Percentiles rank a stretch among this genome's conserved stretches.
phyloP scores from a whole-genome alignment of 2,329 filamentous ascomycete genomes.

The Ophiostoma himal-ulmi region DNA sequence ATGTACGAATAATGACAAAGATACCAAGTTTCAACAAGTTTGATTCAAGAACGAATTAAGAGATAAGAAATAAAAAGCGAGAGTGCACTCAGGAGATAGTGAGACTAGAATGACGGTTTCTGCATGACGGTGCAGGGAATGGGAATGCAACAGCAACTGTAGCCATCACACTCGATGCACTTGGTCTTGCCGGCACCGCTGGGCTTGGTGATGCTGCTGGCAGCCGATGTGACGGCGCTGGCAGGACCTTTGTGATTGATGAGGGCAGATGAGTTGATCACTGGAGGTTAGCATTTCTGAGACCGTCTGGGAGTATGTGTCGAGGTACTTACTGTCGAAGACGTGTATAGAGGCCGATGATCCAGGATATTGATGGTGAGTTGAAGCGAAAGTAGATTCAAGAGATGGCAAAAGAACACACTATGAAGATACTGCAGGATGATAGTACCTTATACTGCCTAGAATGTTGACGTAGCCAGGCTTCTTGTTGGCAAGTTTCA shows the following conservation, averaged over 20 bases:
- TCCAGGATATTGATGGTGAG: background rate
- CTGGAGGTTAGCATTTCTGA: background rate
- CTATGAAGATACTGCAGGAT: too few relatives aligned
- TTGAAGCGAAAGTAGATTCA: too few relatives aligned
- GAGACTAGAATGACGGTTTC: background rate
- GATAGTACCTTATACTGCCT: background rate
- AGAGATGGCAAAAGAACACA: too few relatives aligned
- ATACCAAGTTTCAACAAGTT: background rate
- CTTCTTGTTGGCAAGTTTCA: background rate
- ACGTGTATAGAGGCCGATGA: background rate
- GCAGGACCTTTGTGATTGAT: background rate
- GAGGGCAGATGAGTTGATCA: background rate
- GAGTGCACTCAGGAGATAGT: background rate
- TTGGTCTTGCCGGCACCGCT: slow-evolving; percentile 38
- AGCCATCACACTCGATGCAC: slow-evolving; percentile 47
- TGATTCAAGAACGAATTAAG: background rate
- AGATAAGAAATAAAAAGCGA: background rate
- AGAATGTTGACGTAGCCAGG: background rate
- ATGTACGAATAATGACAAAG: background rate
- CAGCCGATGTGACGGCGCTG: background rate
- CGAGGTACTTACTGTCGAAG: background rate
- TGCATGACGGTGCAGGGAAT: slow-evolving; percentile 31
- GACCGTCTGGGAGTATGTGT: background rate
- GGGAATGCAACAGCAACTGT: slow-evolving; percentile 51
- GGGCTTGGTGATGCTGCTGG: slow-evolving; percentile 31